Base-by-base conservation (phyloP, 176 grass and related monocot species). In the Hordeum marinum region DNA sequence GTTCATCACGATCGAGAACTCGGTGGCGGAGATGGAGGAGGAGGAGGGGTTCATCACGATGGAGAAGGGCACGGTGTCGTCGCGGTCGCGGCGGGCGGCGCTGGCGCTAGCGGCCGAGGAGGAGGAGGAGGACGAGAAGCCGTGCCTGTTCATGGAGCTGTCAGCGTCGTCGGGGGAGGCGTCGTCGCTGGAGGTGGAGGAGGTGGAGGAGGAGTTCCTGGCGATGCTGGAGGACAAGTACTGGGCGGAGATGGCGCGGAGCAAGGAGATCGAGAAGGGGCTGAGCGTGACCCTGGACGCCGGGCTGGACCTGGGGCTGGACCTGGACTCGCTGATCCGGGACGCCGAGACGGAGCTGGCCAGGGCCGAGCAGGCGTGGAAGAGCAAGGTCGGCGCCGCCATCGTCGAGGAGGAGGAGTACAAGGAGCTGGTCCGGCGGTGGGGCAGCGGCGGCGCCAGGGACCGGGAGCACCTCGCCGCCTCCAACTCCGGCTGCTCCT, bases 1-100 rank as follows among this genome's bases (percentile, higher is more conserved):
- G 25, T 98, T 92, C 85, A 98, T 98, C 84, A 98, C 95, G 35
- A 93, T 98, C 85, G 95, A 98, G 91, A 98, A 98, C 90, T 90
- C 90, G 67, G 71, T 59, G 80, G 85, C 57, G 12, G 86, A 83
- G 57, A 90, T 83, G 79, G 83, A 93, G 82, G 91, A 93, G n/a
- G 93, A 55, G 5, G 95, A 74, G 2, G 95, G 87, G 23, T 98
- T 92, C 89, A 98, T 98, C 85, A 98, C 95, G 2, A 95, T 98
- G 72, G 93, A 95, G 84, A 92, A 90, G 79, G 85, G 91, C 31
- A 92, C 77, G 20, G 85, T 91, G 54, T 93, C 91, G 26, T 91
- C 94, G 8, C 79, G 89, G 26, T 89, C 90, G 3, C 3, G 69
- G 42, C 68, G 77, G 26, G 20, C 70, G 24, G 60, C 81, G 67